Evolutionary conservation across 179 eudicot species (phyloP).

Genomic region (Silene vulgaris): DNA sequence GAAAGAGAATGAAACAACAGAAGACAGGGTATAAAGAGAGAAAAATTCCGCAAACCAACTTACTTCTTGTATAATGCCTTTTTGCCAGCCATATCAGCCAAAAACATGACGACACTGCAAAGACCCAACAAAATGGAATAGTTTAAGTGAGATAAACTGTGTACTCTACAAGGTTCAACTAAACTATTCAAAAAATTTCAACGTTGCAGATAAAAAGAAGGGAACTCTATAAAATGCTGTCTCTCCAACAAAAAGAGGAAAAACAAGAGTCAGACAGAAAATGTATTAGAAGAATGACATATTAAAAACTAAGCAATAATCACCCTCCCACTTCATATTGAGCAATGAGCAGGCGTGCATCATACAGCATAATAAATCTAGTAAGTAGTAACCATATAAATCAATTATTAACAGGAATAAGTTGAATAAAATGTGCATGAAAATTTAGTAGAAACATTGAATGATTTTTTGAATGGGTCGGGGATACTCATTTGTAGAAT

Average conservation of each 20-base stretch:
- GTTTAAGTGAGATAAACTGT: neutral
- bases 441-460: neutral
- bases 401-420: neutral
- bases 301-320: neutral
- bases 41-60: conserved; percentile 23
- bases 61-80: conserved; percentile 86
- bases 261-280: neutral
- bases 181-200: neutral
- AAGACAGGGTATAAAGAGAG: neutral
- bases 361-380: neutral
- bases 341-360: neutral
- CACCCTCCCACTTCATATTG: conserved; percentile 3
- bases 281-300: neutral
- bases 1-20: neutral
- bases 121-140: conserved; percentile 14
- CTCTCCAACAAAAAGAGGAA: neutral
- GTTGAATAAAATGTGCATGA: neutral
- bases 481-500: neutral
- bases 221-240: neutral
- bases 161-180: conserved; percentile 7
- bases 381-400: neutral
- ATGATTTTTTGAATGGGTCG: neutral
- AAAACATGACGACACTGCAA: conserved; percentile 79
- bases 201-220: neutral
- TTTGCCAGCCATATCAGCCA: conserved; percentile 93